These are phyloP conservation scores for Elongisporangium anandrum DNA, from an alignment of 352 stramenopile species.

Conservation along the genomic window DNA sequence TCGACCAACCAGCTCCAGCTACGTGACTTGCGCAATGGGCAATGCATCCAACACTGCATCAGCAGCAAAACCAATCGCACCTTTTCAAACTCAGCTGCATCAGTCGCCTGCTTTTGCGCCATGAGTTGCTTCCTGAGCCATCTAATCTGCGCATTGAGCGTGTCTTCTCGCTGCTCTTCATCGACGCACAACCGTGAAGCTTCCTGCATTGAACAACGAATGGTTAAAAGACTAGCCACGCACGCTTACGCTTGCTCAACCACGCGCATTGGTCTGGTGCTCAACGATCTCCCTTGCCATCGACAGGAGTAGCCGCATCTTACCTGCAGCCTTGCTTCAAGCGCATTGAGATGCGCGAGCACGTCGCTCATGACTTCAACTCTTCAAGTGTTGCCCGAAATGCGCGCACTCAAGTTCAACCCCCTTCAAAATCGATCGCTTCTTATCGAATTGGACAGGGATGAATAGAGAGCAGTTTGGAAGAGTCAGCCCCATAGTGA, in stretches of 20 bases:
- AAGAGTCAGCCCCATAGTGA: background rate
- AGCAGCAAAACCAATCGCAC: background rate
- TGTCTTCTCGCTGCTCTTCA: background rate
- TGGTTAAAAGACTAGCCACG: too few species aligned
- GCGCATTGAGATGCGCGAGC: constrained; percentile 21
- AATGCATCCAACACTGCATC: background rate
- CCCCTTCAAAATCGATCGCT: constrained; percentile 6
- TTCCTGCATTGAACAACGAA: too few species aligned
- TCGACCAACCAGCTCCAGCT: constrained; percentile 4
- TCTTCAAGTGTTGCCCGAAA: background rate
- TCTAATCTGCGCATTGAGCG: background rate
- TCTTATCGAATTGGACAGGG: too few species aligned
- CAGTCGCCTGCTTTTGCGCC: background rate
- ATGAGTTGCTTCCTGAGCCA: background rate
- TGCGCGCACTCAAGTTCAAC: constrained; percentile 10
- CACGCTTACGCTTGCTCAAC: too few species aligned
- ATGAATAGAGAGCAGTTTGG: too few species aligned
- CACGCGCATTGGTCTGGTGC: too few species aligned
- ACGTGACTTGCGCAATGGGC: background rate
- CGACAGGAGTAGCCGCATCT: background rate
- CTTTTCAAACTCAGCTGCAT: background rate
- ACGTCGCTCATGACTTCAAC: constrained; percentile 29
- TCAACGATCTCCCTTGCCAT: too few species aligned
- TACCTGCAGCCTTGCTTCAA: constrained; percentile 28
- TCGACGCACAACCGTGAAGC: too few species aligned